Conservation (phyloP, 2,329 filamentous ascomycete genomes). For the Zymoseptoria passerinii region DNA sequence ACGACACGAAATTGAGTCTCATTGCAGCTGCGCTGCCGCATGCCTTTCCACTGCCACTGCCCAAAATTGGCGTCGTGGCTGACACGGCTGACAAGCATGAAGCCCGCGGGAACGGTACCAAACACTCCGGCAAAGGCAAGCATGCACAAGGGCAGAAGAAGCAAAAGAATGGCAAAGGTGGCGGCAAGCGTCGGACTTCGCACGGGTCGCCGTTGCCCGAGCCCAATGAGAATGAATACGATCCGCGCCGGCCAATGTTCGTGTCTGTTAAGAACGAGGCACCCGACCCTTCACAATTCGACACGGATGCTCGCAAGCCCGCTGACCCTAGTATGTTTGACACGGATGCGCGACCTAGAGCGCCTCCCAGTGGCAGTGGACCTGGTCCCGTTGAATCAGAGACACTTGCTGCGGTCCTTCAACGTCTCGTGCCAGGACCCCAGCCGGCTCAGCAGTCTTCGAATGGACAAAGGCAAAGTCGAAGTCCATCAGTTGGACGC, state of each 20-base stretch:
- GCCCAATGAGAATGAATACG: constrained; percentile 41
- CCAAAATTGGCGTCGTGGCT: constrained; percentile 34
- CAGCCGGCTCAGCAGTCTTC: not conserved
- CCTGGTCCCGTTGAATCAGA: constrained; percentile 12
- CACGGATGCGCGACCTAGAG: constrained; percentile 20
- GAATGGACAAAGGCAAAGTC: constrained; percentile 4
- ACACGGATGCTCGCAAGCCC: constrained; percentile 23
- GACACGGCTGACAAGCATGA: constrained; percentile 8
- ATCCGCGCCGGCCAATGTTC: constrained; percentile 35
- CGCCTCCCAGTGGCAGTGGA: not conserved
- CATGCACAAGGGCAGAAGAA: constrained; percentile 13
- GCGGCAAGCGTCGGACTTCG: constrained; percentile 14
- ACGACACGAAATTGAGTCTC: constrained; percentile 41
- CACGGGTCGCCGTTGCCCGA: constrained; percentile 29
- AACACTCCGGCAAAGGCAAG: constrained; percentile 23
- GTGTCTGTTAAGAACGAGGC: constrained; percentile 9
- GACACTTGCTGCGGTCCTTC: constrained; percentile 18
- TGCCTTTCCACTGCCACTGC: constrained; percentile 36
- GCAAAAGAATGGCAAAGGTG: constrained; percentile 17
- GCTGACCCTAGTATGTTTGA: constrained; percentile 24
- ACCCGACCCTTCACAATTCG: constrained; percentile 24
- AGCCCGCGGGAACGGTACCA: constrained; percentile 17
- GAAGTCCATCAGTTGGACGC: constrained; percentile 17
- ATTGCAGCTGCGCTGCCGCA: constrained; percentile 27
- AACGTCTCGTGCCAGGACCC: constrained; percentile 9